Base-by-base conservation (phyloP, 176 grass and related monocot genomes). In the Lolium perenne region DNA sequence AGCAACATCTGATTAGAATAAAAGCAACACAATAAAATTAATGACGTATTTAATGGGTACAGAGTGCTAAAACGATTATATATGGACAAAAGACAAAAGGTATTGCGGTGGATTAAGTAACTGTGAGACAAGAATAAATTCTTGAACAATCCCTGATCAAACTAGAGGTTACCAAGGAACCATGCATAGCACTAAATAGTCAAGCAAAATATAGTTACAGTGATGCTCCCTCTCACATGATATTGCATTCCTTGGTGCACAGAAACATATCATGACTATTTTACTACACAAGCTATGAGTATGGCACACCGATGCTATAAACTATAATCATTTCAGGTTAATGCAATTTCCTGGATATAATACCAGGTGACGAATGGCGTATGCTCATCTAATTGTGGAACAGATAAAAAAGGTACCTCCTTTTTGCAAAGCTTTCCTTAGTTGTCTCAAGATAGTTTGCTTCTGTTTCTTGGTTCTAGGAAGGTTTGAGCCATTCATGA, bases 341-440 rank as follows among this genome's bases (percentile, higher is more conserved):
- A 85, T 29, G 46, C 18, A 83, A 72, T 56, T 82, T 71, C 29
- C 29, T 46, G 83, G 41, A 53, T 77, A 38, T 16, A 74, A 22
- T 82, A 70, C 61, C 56, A 58, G 50, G 45, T 62, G 82, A 58
- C 15, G 47, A n/a, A 29, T 53, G 17, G 65, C 62, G 21, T n/a
- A 75, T 32, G 51, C 11, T 74, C 64, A 65, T 80, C 13, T 29
- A 68, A 38, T 10, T 72, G 22, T 32, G 2, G n/a, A 74, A 87
- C n/a, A 38, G 7, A 72, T 55, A 17, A 29, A 16, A 45, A 74
- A 29, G 55, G 50, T 94, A 98, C 96, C 96, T 90, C 11, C 69
- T 38, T 20, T 90, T 56, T 40, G 82, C 67, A 98, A 78, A 77
- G 35, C 80, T 91, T 18, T 92, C 90, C 81, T 92, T 79, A 98